Base-by-base conservation (phyloP, 192 early-diverging fungal genomes). In the Umbelopsis ramanniana region DNA sequence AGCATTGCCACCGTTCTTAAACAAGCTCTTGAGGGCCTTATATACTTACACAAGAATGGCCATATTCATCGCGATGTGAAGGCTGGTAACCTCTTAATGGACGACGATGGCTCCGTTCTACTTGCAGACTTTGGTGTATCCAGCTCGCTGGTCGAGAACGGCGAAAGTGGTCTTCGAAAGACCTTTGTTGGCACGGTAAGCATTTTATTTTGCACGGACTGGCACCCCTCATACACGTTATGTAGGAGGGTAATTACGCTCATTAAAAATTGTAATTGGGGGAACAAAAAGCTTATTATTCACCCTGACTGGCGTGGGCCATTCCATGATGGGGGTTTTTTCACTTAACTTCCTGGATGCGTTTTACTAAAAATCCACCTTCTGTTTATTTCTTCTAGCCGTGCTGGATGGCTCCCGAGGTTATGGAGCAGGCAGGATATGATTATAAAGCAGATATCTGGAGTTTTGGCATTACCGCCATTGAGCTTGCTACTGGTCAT, bases 381-480 rank as follows among this genome's bases (percentile, higher is more conserved):
- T 29, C 35, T 47, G 10, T 8, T 63, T 33, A 66, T 21, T n/a
- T 19, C 9, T 15, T 22, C 22, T 66, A 77, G 72, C 76, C 76
- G 52, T 78, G 76, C 46, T 78, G 76, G 76, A 78, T 78, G 76
- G 76, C 76, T 24, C 76, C 76, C 26, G 76, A 96, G 73, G 93
- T 96, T 12, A 96, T 96, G 94, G 92, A 96, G 72, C 94, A 96
- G 70, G 85, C 84, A 21, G 93, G 92, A 5, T 96, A 96, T 82
- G 90, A 95, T 72, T 94, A 87, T 72, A 94, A 94, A 72, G 94
- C 94, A 3, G 94, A 96, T 72, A 95, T 96, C 50, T 96, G 94
- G 94, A 91, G 89, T 68, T 95, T 96, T 84, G 94, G 94, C 24
- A 96, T 96, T 46, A 96, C 94, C 5, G 85, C 92, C 0, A 80